Base-by-base conservation (phyloP, 1,284 basidiomycete genomes). In the Trichosporon asahii region DNA sequence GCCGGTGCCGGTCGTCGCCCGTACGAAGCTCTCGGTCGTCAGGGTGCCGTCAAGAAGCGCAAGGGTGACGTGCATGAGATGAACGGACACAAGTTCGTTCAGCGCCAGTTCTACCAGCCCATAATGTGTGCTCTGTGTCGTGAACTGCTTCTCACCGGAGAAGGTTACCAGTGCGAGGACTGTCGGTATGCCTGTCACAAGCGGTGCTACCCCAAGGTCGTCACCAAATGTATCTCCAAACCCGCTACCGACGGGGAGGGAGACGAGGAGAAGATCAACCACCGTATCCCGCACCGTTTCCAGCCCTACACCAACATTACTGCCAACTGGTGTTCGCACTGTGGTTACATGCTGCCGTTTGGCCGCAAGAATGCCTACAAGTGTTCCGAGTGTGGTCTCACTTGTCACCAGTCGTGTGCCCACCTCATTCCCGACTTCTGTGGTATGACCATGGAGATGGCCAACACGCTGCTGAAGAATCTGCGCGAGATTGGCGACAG, bases 381-480 rank as follows among this genome's bases (percentile, higher is more conserved):
- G 84, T 99, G 97, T 84, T 90, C 91, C 15, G 96, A 99, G 82
- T 99, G 97, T 84, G 90, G 91, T 79, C 90, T 98, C 73, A 98
- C 96, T 67, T 97, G 95, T 77, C 97, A 99, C 84, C 94, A 94
- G 25, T 94, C 97, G 75, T 99, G 97, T 84, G 94, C 95, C 0
- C 97, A 99, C 82, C 88, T 99, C 67, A 96, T 99, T 35, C 97
- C 97, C 70, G 96, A 99, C 84, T 98, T 99, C 84, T 99, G 97
- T 80, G 97, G 97, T 66, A 98, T 99, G 96, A 95, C 94, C 25
- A 99, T 99, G 96, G 97, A 98, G 84, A 97, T 94, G 72, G 97
- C 97, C 53, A 98, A 98, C 82, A 90, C 92, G 78, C 87, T 99
- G 29, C 88, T 99, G 68, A 90, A 91, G 72, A 92, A 96, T 82